Evolutionary conservation across 805 yeast species (phyloP).

Genomic region (Saccharomycopsis fodiens): DNA sequence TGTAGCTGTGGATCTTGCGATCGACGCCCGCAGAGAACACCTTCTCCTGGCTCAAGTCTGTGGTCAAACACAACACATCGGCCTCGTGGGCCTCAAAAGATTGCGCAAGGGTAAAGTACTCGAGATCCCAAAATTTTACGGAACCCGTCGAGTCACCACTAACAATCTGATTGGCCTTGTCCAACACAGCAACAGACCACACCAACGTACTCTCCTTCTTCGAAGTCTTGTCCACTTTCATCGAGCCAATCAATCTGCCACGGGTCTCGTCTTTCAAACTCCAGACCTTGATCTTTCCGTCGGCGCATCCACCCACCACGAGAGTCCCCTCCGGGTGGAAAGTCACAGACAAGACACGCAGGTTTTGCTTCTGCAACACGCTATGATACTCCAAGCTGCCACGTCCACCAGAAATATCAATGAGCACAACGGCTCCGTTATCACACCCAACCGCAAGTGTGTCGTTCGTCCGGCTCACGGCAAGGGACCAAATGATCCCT

Average conservation of each 20-base stretch:
- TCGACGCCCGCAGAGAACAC: slow-evolving; percentile 91
- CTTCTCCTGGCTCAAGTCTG: slow-evolving; percentile 51
- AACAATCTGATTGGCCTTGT: slow-evolving; percentile 64
- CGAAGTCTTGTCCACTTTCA: slow-evolving; percentile 81
- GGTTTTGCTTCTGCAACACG: slow-evolving; percentile 75
- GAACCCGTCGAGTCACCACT: slow-evolving; percentile 96
- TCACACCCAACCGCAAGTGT: slow-evolving; percentile 89
- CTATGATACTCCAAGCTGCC: slow-evolving; percentile 72
- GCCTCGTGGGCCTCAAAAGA: slow-evolving; percentile 83
- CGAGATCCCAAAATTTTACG: slow-evolving; percentile 86
- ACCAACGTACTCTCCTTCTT: slow-evolving; percentile 81
- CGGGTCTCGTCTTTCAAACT: slow-evolving; percentile 30
- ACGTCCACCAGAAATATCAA: slow-evolving; percentile 81
- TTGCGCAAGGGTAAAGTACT: slow-evolving; percentile 68
- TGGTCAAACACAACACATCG: slow-evolving; percentile 70
- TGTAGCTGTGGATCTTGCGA: slow-evolving; percentile 75
- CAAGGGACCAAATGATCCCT: slow-evolving; percentile 88
- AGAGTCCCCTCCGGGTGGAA: slow-evolving; percentile 57
- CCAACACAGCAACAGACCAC: slow-evolving; percentile 73
- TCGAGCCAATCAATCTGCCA: slow-evolving; percentile 70
- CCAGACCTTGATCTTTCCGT: slow-evolving; percentile 89
- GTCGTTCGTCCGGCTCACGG: slow-evolving; percentile 51
- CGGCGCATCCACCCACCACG: slow-evolving; percentile 91
- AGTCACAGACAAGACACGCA: slow-evolving; percentile 69
- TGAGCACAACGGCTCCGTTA: slow-evolving; percentile 80